These are phyloP conservation scores for Alectoria sarmentosa DNA, from an alignment of 495 filamentous ascomycete species.

Conservation along the genomic window DNA sequence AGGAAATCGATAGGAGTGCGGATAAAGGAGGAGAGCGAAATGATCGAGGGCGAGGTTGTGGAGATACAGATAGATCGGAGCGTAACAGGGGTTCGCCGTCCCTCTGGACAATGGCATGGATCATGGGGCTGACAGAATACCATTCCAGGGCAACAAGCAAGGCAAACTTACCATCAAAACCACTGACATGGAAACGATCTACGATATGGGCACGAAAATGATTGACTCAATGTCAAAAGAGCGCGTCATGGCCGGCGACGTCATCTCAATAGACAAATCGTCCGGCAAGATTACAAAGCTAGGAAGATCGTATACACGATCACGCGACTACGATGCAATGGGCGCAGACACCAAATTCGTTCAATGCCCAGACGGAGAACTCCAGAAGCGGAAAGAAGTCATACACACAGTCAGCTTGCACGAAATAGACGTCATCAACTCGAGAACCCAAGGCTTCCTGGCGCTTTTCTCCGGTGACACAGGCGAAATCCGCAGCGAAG, in stretches of 20 bases:
- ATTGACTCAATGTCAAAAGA: constrained; percentile 99
- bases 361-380: constrained; percentile 95
- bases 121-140: constrained; percentile 1
- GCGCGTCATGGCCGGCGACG: constrained; percentile 94
- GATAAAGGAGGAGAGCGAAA: constrained; percentile 97
- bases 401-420: constrained; percentile 95
- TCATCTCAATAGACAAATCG: constrained; percentile 97
- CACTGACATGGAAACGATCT: constrained; percentile 99
- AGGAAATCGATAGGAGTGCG: constrained; percentile 92
- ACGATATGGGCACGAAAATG: constrained; percentile 99
- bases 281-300: constrained; percentile 97
- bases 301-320: constrained; percentile 84
- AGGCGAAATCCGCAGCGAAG: constrained; percentile 94
- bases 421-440: constrained; percentile 99
- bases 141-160: constrained; percentile 71
- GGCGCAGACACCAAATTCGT: constrained; percentile 97
- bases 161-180: constrained; percentile 99
- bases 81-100: constrained; percentile 67
- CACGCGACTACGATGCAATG: constrained; percentile 98
- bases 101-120: not conserved
- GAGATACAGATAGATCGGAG: constrained; percentile 98
- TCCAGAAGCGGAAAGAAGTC: constrained; percentile 95
- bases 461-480: constrained; percentile 97
- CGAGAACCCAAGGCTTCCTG: constrained; percentile 89
- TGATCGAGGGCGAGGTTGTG: constrained; percentile 98